Evolutionary conservation across 768 basidiomycete genomes (phyloP).

Genomic region (Termitomyces eurrhizus): DNA sequence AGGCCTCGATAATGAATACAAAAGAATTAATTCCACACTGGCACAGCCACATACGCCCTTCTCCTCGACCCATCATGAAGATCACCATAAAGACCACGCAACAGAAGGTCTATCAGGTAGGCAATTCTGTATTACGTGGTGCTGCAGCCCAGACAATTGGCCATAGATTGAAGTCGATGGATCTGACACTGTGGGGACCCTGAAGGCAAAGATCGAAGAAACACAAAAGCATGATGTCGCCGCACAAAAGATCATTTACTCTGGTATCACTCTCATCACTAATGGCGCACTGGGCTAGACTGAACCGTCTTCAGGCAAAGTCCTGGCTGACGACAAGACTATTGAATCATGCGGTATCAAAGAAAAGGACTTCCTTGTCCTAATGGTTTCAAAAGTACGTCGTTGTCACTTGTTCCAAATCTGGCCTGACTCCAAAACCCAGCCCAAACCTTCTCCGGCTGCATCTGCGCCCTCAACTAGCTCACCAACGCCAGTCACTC

Average conservation of each 20-base stretch:
- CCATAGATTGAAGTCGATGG: conserved; percentile 73
- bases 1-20: not conserved
- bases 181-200: conserved; percentile 64
- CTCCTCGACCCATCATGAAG: conserved; percentile 56
- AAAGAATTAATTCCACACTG: not conserved
- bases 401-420: conserved; percentile 5
- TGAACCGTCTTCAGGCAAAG: conserved; percentile 61
- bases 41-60: conserved; percentile 10
- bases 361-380: conserved; percentile 98
- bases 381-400: conserved; percentile 94
- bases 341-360: conserved; percentile 88
- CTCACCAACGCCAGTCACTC: conserved; percentile 24
- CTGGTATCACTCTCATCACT: conserved; percentile 49
- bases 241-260: conserved; percentile 91
- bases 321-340: conserved; percentile 83
- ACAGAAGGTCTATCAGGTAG: conserved; percentile 85
- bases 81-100: conserved; percentile 94
- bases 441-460: conserved; percentile 26
- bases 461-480: conserved; percentile 31
- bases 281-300: not conserved
- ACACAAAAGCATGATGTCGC: conserved; percentile 70
- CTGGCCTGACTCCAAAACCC: conserved; percentile 18
- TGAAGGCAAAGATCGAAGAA: conserved; percentile 83
- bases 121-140: conserved; percentile 11
- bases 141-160: not conserved